Base-by-base conservation (phyloP, 2,329 filamentous ascomycete species). In the Cladophialophora psammophila region DNA sequence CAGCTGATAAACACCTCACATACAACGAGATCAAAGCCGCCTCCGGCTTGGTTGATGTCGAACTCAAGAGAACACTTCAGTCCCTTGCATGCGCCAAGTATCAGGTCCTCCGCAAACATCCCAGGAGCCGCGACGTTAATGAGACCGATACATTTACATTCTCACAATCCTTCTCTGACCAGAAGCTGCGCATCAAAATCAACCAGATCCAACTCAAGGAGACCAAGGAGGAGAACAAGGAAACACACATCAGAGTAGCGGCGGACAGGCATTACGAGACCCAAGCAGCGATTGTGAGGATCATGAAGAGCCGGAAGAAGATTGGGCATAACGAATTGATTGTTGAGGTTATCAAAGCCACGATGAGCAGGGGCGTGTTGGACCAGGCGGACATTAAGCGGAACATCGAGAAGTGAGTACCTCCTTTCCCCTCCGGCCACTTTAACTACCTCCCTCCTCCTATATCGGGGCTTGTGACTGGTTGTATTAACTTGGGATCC, bases 201-300 rank as follows among this genome's bases (percentile, higher is more conserved):
- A 99, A 98, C 81, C 94, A 97, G 80, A 95, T 99, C 73, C 95
- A 99, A 80, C 86, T 97, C 59, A 96, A 95, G 80, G 95, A 99
- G 81, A 98, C 95, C 0, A 91, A 91, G 74, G 91, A 94, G 75
- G 95, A 99, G 80, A 97, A 97, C 80, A 91, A 93, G 79, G 92
- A 91, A 74, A 98, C 94, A 1, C 93, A 98, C 79, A 91, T 97
- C 78, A 88, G 93, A 52, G 92, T 99, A 4, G 90, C 90, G 0
- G 91, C 91, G 60, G 95, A 99, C 76, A 85, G 95, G 59, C 93
- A 97, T 75, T 97, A 96, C 75, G 96, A 99, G 81, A 97, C 94
- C 0, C 95, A 99, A 79, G 95, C 95, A 0, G 94, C 95, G 0
- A 96, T 99, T 76, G 95, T 99, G 69, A 85, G 95, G 18, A 96